phyloP scores from a whole-genome alignment of 2,329 filamentous ascomycete species.

The Stemphylium lycopersici region DNA sequence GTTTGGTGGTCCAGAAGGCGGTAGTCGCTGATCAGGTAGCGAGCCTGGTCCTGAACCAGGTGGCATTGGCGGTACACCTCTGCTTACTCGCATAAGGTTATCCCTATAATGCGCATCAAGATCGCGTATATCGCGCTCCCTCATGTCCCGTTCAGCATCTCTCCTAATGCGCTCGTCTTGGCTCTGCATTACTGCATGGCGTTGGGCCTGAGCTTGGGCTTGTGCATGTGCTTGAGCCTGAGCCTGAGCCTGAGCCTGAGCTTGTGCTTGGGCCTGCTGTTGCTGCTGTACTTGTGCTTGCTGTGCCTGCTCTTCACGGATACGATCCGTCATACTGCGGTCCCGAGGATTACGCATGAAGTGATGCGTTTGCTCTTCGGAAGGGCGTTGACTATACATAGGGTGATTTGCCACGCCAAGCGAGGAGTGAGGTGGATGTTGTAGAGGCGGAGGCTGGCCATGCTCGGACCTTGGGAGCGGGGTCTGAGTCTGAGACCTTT shows the following conservation, averaged over 20 bases:
- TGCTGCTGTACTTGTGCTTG: constrained; percentile 19
- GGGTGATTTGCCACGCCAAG: constrained; percentile 35
- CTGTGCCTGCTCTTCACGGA: constrained; percentile 34
- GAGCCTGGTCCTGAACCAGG: constrained; percentile 22
- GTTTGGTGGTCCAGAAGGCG: constrained; percentile 22
- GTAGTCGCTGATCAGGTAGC: constrained; percentile 20
- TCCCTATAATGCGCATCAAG: constrained; percentile 29
- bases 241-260: constrained; percentile 12
- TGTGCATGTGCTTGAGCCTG: neutral
- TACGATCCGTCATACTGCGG: constrained; percentile 34
- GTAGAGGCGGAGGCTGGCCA: constrained; percentile 35
- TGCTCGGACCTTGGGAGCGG: constrained; percentile 39
- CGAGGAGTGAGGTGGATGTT: constrained; percentile 43
- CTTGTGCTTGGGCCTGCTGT: neutral
- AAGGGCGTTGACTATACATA: constrained; percentile 34
- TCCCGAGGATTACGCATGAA: constrained; percentile 29
- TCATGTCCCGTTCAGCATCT: constrained; percentile 32
- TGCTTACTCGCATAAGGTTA: constrained; percentile 24
- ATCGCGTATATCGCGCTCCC: constrained; percentile 27
- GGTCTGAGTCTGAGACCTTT: constrained; percentile 47
- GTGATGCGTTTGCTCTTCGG: constrained; percentile 37
- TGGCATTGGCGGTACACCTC: constrained; percentile 23
- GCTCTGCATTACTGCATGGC: constrained; percentile 26
- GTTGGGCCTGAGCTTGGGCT: constrained; percentile 1
- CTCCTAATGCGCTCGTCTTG: constrained; percentile 32